Percentiles rank a stretch among this genome's conserved stretches.
These are phyloP conservation scores for Cryptosporidium tyzzeri DNA, from an alignment of 169 alveolate genomes.

Conservation along the genomic window DNA sequence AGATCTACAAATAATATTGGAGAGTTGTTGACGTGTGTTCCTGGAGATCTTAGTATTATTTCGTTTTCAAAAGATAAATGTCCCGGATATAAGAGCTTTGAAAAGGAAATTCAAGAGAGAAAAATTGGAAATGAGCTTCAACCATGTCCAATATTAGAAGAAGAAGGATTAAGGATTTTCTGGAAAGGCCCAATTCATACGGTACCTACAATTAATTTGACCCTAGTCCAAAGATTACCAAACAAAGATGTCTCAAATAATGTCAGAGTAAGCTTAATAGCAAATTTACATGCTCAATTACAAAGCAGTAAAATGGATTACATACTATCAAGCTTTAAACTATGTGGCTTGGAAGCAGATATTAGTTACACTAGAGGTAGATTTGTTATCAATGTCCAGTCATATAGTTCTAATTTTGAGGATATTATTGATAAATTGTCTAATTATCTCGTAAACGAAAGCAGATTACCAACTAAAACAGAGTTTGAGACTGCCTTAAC, in stretches of 20 bases:
- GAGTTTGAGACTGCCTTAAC: conserved; percentile 45
- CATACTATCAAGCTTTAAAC: neutral
- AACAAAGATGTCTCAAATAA: conserved; percentile 20
- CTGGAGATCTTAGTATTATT: conserved; percentile 40
- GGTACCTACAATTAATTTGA: conserved; percentile 38
- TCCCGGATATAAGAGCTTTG: conserved; percentile 36
- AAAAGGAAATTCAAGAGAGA: conserved; percentile 3
- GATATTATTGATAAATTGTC: neutral
- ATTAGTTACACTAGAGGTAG: conserved; percentile 46
- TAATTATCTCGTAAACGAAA: neutral
- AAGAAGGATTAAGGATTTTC: conserved; percentile 36
- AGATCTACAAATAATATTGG: conserved; percentile 12
- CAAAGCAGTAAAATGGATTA: neutral
- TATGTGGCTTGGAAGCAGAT: conserved; percentile 35
- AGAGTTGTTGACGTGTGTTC: conserved; percentile 61
- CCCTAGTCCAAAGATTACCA: conserved; percentile 44
- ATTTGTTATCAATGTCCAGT: conserved; percentile 26
- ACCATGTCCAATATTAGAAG: conserved; percentile 39
- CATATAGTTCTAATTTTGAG: conserved; percentile 65
- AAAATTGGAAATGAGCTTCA: neutral
- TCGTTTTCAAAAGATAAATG: conserved; percentile 3
- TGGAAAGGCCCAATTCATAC: conserved; percentile 74
- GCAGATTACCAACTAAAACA: conserved; percentile 9
- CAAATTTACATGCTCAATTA: conserved; percentile 43
- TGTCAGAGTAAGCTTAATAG: conserved; percentile 3